These are phyloP conservation scores for Saccharomyces mikatae DNA, from an alignment of 805 yeast species.

Conservation along the genomic window DNA sequence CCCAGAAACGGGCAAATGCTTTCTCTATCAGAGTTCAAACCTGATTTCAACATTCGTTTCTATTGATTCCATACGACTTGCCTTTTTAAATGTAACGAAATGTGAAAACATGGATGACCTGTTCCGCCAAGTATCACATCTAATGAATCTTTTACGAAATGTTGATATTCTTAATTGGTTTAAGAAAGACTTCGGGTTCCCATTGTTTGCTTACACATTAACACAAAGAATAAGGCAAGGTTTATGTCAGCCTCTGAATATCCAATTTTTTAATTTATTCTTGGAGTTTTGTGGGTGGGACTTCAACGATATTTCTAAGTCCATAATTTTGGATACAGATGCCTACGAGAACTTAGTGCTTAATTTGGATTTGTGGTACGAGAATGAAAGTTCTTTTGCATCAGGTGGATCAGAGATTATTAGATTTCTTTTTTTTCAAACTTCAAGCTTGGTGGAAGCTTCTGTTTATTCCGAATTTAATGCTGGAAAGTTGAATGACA, in stretches of 20 bases:
- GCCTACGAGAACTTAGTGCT: slow-evolving; percentile 54
- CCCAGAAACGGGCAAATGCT: slow-evolving; percentile 11
- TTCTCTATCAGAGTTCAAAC: slow-evolving; percentile 12
- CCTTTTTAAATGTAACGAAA: slow-evolving; percentile 11
- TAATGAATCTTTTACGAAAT: slow-evolving; percentile 13
- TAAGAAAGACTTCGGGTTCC: slow-evolving; percentile 16
- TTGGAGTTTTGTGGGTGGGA: slow-evolving; percentile 51
- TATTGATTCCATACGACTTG: slow-evolving; percentile 10
- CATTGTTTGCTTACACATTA: slow-evolving; percentile 15
- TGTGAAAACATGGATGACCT: slow-evolving; percentile 7
- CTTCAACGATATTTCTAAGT: slow-evolving; percentile 41
- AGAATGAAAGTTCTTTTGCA: slow-evolving; percentile 2
- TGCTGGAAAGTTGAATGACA: slow-evolving; percentile 40
- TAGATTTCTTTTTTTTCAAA: slow-evolving; percentile 48
- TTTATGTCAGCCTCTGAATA: slow-evolving; percentile 22
- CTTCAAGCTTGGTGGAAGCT: slow-evolving; percentile 45
- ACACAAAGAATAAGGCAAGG: slow-evolving; percentile 8
- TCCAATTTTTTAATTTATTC: slow-evolving; percentile 43
- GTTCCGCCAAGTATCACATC: slow-evolving; percentile 12
- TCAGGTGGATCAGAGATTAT: slow-evolving; percentile 34
- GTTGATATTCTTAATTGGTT: slow-evolving; percentile 12
- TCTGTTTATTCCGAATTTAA: slow-evolving; percentile 48
- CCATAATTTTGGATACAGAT: slow-evolving; percentile 46
- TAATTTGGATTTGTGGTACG: slow-evolving; percentile 55
- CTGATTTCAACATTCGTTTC: slow-evolving; percentile 15